Evolutionary conservation across 2,329 filamentous ascomycete species (phyloP), one percentile per base, ranked within the genome.

Genomic region (Leptographium galeiforme): DNA sequence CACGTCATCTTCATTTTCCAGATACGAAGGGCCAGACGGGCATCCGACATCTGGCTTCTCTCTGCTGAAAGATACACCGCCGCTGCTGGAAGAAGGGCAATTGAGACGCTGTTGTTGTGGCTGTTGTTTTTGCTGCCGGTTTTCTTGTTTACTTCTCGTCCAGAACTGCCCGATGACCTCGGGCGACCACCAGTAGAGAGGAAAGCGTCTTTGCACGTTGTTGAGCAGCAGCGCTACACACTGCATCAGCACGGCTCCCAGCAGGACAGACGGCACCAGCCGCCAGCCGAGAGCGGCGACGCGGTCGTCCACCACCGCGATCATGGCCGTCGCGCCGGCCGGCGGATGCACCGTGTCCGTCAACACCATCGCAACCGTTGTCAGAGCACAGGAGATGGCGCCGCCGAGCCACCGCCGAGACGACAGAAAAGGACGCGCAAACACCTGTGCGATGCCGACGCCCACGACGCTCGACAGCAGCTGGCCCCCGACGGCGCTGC

Each of bases 341-440:
- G 85, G 86, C 0, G 85, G 85, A 59, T 89, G 84, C 0, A 86
- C 73, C 0, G 84, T 88, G 51, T 82, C 83, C 2, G 84, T 89
- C 25, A 87, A 61, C 0, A 74, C 75, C 85, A 89, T 89, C 53
- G 79, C 55, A 1, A 75, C 70, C 0, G 79, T 85, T 0, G 84
- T 75, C 3, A 74, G 63, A 0, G 80, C 84, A 58, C 84, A 87
- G 1, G 82, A 71, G 0, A 89, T 66, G 12, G 84, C 77, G 12
- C 80, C 84, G 1, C 75, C 83, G 0, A 87, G 76, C 76, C 34
- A 85, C 67, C 1, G 73, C 64, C 33, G 78, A 72, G 53, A 67
- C 59, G 2, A 67, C 61, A 2, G 36, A 40, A 46, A 66, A 68
- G 25, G 83, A 65, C 6, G 71, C 12, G 6, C 70, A 62, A 89